These are phyloP conservation scores for Prunella vulgaris DNA, from an alignment of 257 asterid species.

Conservation along the genomic window DNA sequence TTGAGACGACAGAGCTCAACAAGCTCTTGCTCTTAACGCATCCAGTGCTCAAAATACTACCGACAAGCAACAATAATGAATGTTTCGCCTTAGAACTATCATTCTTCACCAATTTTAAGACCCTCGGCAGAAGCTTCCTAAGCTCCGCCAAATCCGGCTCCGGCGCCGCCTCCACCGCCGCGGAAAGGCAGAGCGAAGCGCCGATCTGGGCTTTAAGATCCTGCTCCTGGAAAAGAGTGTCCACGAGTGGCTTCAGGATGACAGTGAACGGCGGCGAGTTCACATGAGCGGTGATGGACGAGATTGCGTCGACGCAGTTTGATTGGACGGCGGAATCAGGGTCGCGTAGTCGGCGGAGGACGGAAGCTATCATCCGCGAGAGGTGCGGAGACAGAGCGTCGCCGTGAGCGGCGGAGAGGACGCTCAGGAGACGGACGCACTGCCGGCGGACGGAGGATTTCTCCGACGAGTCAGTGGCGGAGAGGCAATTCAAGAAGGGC, in stretches of 20 bases:
- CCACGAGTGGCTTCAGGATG: conserved; percentile 58
- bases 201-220: conserved; percentile 74
- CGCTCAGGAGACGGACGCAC: conserved; percentile 59
- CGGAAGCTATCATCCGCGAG: conserved; percentile 55
- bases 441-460: conserved; percentile 92
- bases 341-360: conserved; percentile 83
- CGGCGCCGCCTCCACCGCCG: conserved; percentile 75
- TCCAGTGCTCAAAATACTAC: conserved; percentile 46
- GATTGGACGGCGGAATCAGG: conserved; percentile 71
- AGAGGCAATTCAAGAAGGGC: conserved; percentile 58
- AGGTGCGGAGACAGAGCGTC: conserved; percentile 67
- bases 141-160: conserved; percentile 60
- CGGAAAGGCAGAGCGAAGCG: conserved; percentile 69
- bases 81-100: conserved; percentile 68
- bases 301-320: conserved; percentile 72
- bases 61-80: conserved; percentile 45
- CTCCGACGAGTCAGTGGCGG: conserved; percentile 65
- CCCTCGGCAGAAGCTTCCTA: conserved; percentile 53
- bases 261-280: conserved; percentile 51
- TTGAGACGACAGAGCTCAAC: conserved; percentile 37
- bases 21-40: conserved; percentile 42
- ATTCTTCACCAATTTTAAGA: conserved; percentile 48
- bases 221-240: conserved; percentile 71
- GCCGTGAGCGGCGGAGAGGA: conserved; percentile 71
- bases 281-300: conserved; percentile 57